phyloP scores from a whole-genome alignment of 352 stramenopile genomes.

The Blastocystis sp. region DNA sequence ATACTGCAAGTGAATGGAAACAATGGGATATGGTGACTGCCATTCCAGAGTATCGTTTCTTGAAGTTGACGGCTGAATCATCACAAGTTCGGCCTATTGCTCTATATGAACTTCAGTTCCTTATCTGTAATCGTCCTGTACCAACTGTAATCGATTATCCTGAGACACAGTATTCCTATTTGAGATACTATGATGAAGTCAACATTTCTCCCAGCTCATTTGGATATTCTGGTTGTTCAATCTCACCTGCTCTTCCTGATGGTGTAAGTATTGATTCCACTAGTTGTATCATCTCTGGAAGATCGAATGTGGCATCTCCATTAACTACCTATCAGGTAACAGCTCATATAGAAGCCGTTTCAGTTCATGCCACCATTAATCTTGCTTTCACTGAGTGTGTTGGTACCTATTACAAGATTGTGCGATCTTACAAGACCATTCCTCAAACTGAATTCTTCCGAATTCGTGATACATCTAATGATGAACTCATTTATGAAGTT shows the following conservation, averaged over 20 bases:
- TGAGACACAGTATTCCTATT: background rate
- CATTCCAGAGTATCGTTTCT: background rate
- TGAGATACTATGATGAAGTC: background rate
- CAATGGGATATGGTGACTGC: background rate
- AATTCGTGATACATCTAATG: background rate
- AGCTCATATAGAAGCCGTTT: background rate
- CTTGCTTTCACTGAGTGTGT: background rate
- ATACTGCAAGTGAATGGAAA: background rate
- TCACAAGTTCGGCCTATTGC: background rate
- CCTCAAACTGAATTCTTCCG: background rate
- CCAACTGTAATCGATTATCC: background rate
- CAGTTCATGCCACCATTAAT: background rate
- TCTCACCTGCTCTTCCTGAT: background rate
- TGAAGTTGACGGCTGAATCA: background rate
- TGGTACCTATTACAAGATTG: background rate
- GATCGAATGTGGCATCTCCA: background rate
- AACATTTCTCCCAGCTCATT: background rate
- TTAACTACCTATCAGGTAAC: constrained; percentile 2
- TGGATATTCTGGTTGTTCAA: background rate
- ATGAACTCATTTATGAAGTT: background rate
- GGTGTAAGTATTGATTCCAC: background rate
- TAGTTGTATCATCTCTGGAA: background rate
- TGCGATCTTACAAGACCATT: constrained; percentile 32
- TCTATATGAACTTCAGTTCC: constrained; percentile 12
- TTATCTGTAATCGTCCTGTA: background rate